phyloP scores from a whole-genome alignment of 768 basidiomycete species.

The Termitomyces heimii region DNA sequence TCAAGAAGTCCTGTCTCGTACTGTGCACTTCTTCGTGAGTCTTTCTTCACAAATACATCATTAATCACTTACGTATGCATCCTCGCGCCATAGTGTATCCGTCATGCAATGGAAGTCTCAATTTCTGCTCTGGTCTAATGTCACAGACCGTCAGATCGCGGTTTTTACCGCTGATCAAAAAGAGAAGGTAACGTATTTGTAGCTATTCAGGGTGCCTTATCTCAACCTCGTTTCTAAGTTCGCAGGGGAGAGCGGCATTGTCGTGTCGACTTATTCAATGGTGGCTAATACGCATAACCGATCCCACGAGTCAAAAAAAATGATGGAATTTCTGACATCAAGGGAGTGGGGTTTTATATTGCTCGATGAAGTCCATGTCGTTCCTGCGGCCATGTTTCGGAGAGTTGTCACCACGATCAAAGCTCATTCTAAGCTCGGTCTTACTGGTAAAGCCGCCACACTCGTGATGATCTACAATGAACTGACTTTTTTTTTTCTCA shows the following conservation, averaged over 20 bases:
- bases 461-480: neutral
- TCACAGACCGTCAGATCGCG: constrained; percentile 93
- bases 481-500: neutral
- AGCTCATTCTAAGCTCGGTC: constrained; percentile 95
- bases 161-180: constrained; percentile 98
- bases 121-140: constrained; percentile 98
- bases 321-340: constrained; percentile 99
- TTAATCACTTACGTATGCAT: constrained; percentile 8
- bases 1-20: constrained; percentile 97
- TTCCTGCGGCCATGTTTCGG: constrained; percentile 98
- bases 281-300: constrained; percentile 97
- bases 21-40: constrained; percentile 96
- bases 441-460: constrained; percentile 63
- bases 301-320: constrained; percentile 98
- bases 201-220: neutral
- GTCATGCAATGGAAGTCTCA: constrained; percentile 99
- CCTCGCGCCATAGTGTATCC: constrained; percentile 50
- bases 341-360: constrained; percentile 99
- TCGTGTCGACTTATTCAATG: constrained; percentile 99
- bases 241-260: constrained; percentile 94
- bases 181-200: constrained; percentile 63
- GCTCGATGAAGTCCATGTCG: constrained; percentile 97
- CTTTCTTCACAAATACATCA: neutral
- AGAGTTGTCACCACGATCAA: constrained; percentile 98
- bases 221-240: constrained; percentile 49